Conservation (phyloP, 2,329 filamentous ascomycete genomes). For the Alternaria angustiovoidea region DNA sequence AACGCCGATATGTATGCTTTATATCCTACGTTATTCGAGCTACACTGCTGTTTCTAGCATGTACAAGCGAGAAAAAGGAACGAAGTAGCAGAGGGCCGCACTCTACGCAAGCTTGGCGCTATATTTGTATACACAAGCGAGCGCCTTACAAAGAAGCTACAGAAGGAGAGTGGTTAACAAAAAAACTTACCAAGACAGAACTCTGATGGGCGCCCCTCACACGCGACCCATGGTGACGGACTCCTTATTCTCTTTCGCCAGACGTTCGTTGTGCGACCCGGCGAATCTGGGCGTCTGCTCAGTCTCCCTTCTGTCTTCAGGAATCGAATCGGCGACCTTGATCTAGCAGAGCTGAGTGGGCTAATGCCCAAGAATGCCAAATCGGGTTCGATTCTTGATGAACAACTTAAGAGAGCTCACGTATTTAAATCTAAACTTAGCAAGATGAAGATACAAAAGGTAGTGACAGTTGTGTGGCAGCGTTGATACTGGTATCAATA, state of each 20-base stretch:
- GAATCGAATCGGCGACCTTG: neutral
- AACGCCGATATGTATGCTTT: neutral
- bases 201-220: constrained; percentile 8
- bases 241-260: constrained; percentile 3
- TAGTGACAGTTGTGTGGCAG: neutral
- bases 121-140: no score
- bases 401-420: neutral
- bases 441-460: neutral
- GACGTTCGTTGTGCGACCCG: neutral
- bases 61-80: neutral
- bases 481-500: neutral
- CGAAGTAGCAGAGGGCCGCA: neutral
- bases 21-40: neutral
- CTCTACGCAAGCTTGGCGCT: neutral
- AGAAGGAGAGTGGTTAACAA: neutral
- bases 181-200: constrained; percentile 7
- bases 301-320: constrained; percentile 11
- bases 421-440: neutral
- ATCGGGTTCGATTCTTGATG: constrained; percentile 5
- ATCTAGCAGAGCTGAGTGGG: neutral
- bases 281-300: constrained; percentile 1
- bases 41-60: neutral
- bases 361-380: neutral
- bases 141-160: no score
- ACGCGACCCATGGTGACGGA: constrained; percentile 8